phyloP scores from a whole-genome alignment of 768 basidiomycete genomes.

The Tylopilus subfusipes region DNA sequence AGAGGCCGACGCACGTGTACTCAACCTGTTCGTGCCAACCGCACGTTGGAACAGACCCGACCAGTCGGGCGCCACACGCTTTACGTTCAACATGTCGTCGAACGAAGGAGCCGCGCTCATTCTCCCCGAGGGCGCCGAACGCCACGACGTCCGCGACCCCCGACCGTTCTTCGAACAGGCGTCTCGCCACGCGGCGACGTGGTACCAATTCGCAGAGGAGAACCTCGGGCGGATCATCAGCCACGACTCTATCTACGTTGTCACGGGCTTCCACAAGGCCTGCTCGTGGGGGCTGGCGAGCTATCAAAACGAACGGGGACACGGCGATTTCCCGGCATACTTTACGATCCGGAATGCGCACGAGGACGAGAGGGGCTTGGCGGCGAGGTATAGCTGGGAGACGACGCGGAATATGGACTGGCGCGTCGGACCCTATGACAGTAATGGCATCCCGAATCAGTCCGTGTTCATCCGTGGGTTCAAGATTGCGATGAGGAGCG shows the following conservation, averaged over 20 bases:
- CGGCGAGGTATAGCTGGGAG: constrained; percentile 17
- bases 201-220: constrained; percentile 32
- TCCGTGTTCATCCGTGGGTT: constrained; percentile 31
- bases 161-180: constrained; percentile 28
- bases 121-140: constrained; percentile 33
- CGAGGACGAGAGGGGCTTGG: constrained; percentile 4
- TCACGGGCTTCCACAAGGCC: constrained; percentile 28
- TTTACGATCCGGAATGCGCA: constrained; percentile 10
- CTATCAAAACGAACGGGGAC: constrained; percentile 11
- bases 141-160: constrained; percentile 26
- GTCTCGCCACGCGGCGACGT: constrained; percentile 22
- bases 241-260: constrained; percentile 33
- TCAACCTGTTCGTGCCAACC: background rate
- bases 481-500: constrained; percentile 25
- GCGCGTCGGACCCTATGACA: constrained; percentile 17
- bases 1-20: background rate
- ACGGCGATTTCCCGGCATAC: constrained; percentile 4
- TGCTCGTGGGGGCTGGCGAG: constrained; percentile 31
- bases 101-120: constrained; percentile 32
- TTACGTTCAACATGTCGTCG: constrained; percentile 17
- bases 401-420: constrained; percentile 16
- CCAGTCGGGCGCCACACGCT: background rate
- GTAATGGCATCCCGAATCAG: constrained; percentile 20
- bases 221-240: constrained; percentile 27
- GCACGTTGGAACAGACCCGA: background rate